Conservation (phyloP, 2,329 filamentous ascomycete species). For the Didymella pomorum region DNA sequence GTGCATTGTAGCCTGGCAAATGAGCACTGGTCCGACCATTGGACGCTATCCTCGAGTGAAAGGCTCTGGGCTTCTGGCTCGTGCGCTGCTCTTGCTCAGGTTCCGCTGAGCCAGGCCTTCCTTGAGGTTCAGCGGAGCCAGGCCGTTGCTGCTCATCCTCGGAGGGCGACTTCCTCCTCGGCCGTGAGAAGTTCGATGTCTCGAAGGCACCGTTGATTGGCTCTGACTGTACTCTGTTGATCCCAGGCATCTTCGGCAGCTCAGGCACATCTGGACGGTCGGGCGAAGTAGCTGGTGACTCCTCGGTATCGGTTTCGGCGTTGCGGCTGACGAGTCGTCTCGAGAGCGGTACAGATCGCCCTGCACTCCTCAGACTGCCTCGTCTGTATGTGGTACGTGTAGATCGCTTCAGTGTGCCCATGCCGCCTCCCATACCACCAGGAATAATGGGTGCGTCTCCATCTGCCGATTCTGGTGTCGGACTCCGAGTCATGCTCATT, state of each 20-base stretch:
- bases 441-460: constrained; percentile 85
- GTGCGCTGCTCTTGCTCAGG: constrained; percentile 43
- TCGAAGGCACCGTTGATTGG: constrained; percentile 58
- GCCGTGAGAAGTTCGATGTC: constrained; percentile 67
- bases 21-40: constrained; percentile 65
- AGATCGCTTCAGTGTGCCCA: constrained; percentile 83
- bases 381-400: constrained; percentile 91
- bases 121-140: constrained; percentile 37
- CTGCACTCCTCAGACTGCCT: constrained; percentile 82
- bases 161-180: constrained; percentile 49
- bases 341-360: constrained; percentile 73
- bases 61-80: constrained; percentile 55
- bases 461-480: constrained; percentile 55
- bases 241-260: constrained; percentile 51
- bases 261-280: constrained; percentile 52
- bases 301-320: constrained; percentile 67
- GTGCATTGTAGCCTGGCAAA: constrained; percentile 56
- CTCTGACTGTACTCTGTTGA: constrained; percentile 75
- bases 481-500: constrained; percentile 63
- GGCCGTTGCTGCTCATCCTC: constrained; percentile 32
- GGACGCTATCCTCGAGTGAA: constrained; percentile 64
- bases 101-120: constrained; percentile 27
- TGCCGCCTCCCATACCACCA: constrained; percentile 75
- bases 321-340: constrained; percentile 71
- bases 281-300: constrained; percentile 61